Percentiles rank a stretch among this genome's conserved stretches.
phyloP scores from a whole-genome alignment of 2,329 filamentous ascomycete species.

The Nigrospora osmanthi region DNA sequence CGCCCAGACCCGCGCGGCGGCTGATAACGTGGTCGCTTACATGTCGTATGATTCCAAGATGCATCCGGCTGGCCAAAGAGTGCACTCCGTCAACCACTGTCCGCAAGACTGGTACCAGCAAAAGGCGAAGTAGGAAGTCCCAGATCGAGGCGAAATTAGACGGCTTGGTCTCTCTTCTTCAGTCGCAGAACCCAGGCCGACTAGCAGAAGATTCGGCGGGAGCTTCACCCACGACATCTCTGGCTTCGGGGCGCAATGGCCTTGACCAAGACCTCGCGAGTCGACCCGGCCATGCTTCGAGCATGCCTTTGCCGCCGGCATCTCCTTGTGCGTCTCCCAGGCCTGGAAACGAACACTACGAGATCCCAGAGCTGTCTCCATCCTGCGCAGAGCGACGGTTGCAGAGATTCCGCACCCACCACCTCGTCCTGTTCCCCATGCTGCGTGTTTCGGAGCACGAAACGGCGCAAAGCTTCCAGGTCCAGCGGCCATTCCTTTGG shows the following conservation, averaged over 20 bases:
- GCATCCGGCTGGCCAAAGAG: conserved; percentile 3
- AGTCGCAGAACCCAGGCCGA: conserved; percentile 9
- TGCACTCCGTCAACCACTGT: conserved; percentile 3
- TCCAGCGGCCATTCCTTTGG: conserved; percentile 36
- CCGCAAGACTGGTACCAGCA: conserved; percentile 9
- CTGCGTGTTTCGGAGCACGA: conserved; percentile 15
- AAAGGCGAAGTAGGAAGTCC: conserved; percentile 8
- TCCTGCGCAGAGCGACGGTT: conserved; percentile 13
- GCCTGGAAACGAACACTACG: too few relatives aligned
- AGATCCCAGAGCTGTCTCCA: too few relatives aligned
- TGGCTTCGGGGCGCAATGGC: too few relatives aligned
- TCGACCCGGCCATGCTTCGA: too few relatives aligned
- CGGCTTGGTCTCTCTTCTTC: conserved; percentile 19
- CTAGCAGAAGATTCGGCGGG: not conserved
- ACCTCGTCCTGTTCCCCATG: conserved; percentile 18
- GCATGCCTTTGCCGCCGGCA: too few relatives aligned
- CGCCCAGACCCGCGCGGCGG: not conserved
- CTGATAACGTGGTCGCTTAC: not conserved
- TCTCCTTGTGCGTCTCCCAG: too few relatives aligned
- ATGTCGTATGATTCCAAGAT: not conserved
- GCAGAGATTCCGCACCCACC: conserved; percentile 12
- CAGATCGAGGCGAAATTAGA: conserved; percentile 20
- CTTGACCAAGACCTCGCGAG: too few relatives aligned
- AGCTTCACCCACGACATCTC: too few relatives aligned
- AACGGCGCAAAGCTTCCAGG: conserved; percentile 13